A percentile compares a stretch with the other conserved stretches of the same genome.
These are phyloP conservation scores for Teratosphaeria destructans DNA, from an alignment of 2,329 filamentous ascomycete species.

Conservation along the genomic window DNA sequence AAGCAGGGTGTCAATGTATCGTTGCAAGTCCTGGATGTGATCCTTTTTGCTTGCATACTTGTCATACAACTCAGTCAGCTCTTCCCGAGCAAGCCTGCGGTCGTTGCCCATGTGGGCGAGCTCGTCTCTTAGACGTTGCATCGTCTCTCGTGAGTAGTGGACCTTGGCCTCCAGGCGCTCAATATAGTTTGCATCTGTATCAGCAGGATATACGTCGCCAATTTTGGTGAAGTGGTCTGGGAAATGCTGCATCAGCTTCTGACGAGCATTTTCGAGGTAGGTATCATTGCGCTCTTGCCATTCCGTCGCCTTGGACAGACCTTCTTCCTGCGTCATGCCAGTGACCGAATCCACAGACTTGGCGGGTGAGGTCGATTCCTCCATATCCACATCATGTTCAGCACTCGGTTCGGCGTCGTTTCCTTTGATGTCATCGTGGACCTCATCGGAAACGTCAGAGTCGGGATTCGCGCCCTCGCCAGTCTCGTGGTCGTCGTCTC, in stretches of 20 bases:
- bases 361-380: not conserved
- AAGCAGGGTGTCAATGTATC: not conserved
- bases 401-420: not conserved
- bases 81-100: not conserved
- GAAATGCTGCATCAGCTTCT: not conserved
- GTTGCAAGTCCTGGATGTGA: not conserved
- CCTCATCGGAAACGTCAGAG: not conserved
- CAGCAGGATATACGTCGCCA: not conserved
- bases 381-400: not conserved
- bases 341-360: constrained; percentile 4
- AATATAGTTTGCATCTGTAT: not conserved
- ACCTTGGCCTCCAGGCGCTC: constrained; percentile 2
- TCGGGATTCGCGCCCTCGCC: not conserved
- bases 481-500: not conserved
- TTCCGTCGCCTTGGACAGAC: not conserved
- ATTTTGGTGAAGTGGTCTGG: not conserved
- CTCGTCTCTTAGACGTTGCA: not conserved
- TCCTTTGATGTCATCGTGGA: not conserved
- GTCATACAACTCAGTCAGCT: not conserved
- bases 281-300: not conserved
- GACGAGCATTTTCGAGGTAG: not conserved
- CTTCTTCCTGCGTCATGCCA: constrained; percentile 5
- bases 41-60: not conserved
- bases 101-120: not conserved
- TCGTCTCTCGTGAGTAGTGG: not conserved